Evolutionary conservation across 345 rosid genomes (phyloP).

Genomic region (Boechera divaricarpa): DNA sequence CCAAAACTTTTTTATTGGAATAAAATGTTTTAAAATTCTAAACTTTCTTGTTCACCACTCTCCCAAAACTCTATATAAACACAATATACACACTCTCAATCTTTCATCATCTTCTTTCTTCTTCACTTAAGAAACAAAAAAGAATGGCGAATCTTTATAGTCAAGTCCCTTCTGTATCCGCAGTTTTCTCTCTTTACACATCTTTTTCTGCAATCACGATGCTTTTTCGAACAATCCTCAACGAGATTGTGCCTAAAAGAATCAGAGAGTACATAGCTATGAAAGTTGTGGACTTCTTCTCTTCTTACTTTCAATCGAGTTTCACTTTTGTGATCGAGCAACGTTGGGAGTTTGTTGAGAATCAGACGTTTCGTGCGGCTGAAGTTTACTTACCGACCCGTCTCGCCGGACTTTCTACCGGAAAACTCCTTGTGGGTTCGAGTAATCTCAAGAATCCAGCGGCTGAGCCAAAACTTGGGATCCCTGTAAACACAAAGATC

Average conservation of each 20-base stretch:
- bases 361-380: constrained; percentile 48
- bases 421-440: constrained; percentile 45
- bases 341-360: constrained; percentile 44
- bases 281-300: constrained; percentile 39
- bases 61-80: constrained; percentile 12
- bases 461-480: constrained; percentile 42
- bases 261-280: constrained; percentile 37
- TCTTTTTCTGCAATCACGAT: constrained; percentile 46
- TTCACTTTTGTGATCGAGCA: constrained; percentile 49
- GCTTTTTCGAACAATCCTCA: constrained; percentile 43
- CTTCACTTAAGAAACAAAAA: neutral
- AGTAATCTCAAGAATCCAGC: constrained; percentile 42
- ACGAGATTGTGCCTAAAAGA: constrained; percentile 43
- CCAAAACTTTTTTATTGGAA: neutral
- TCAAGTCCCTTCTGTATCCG: constrained; percentile 44
- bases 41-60: constrained; percentile 30
- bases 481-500: constrained; percentile 45
- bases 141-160: constrained; percentile 40
- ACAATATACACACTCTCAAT: neutral
- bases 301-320: constrained; percentile 39
- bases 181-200: constrained; percentile 45
- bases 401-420: constrained; percentile 42
- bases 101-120: constrained; percentile 20
- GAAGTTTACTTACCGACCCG: constrained; percentile 47
- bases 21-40: neutral